Percentiles rank a stretch among this genome's conserved stretches.
Evolutionary conservation across 768 basidiomycete genomes (phyloP).

Genomic region (Calocybe gangraenosa): DNA sequence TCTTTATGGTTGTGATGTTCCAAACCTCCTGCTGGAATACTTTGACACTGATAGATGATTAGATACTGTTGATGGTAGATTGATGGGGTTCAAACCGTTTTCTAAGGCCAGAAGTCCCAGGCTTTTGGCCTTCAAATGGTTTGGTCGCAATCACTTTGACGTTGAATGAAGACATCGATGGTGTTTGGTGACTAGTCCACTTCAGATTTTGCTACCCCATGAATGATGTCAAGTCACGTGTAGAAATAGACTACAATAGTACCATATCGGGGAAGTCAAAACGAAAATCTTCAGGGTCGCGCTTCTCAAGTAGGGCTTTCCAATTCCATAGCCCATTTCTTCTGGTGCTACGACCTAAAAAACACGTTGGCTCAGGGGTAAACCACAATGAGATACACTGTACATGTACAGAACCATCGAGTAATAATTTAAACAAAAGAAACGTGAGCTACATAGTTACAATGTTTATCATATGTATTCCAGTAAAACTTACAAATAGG

Average conservation of each 20-base stretch:
- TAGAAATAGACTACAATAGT: too few relatives aligned
- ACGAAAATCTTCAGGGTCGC: background rate
- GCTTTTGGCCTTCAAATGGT: constrained; percentile 92
- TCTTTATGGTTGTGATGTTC: constrained; percentile 11
- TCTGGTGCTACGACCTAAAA: too few relatives aligned
- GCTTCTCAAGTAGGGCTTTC: too few relatives aligned
- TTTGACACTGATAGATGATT: constrained; percentile 67
- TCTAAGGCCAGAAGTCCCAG: constrained; percentile 95
- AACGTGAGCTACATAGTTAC: too few relatives aligned
- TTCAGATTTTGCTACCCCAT: background rate
- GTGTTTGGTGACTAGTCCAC: background rate
- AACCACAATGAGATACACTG: too few relatives aligned
- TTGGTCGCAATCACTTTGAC: constrained; percentile 75
- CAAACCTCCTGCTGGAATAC: constrained; percentile 94
- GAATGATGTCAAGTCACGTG: constrained; percentile 14
- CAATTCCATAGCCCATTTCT: too few relatives aligned
- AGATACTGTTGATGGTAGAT: constrained; percentile 10
- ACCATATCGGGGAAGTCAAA: background rate
- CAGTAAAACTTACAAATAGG: too few relatives aligned
- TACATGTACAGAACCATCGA: too few relatives aligned
- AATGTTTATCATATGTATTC: too few relatives aligned
- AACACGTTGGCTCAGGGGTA: too few relatives aligned
- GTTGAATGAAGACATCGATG: constrained; percentile 37
- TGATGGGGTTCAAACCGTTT: constrained; percentile 64
- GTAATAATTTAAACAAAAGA: too few relatives aligned